Evolutionary conservation across 257 asterid species (phyloP).

Genomic region (Scutellaria minor): DNA sequence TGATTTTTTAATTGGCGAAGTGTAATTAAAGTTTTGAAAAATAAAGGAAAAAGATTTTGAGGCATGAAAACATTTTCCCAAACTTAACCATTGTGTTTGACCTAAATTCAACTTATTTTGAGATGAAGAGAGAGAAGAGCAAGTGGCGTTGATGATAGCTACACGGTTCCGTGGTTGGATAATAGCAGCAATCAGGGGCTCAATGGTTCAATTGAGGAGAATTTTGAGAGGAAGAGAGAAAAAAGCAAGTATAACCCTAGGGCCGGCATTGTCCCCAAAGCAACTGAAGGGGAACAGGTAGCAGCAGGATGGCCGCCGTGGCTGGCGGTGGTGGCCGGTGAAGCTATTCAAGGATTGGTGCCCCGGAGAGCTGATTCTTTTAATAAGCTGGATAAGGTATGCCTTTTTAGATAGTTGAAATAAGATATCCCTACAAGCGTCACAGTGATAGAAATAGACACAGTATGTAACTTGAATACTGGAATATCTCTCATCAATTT

Average conservation of each 20-base stretch:
- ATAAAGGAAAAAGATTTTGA: too few relatives aligned
- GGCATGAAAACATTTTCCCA: too few relatives aligned
- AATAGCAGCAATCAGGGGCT: conserved; percentile 53
- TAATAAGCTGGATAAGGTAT: conserved; percentile 87
- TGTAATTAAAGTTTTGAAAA: too few relatives aligned
- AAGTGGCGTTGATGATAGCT: conserved; percentile 44
- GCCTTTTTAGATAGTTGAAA: conserved; percentile 20
- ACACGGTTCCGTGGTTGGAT: conserved; percentile 57
- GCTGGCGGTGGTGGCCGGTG: conserved; percentile 94
- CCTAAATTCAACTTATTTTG: conserved; percentile 14
- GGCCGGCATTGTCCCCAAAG: conserved; percentile 57
- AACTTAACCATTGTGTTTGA: too few relatives aligned
- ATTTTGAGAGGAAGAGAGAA: conserved; percentile 71
- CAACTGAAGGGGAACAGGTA: conserved; percentile 78
- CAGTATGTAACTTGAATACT: neutral
- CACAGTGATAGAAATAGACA: neutral
- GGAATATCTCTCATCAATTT: neutral
- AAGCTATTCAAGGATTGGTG: conserved; percentile 94
- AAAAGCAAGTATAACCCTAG: conserved; percentile 65
- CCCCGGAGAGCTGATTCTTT: conserved; percentile 91
- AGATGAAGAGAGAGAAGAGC: conserved; percentile 70
- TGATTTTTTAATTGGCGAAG: too few relatives aligned
- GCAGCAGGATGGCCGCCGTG: conserved; percentile 99
- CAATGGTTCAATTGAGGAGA: conserved; percentile 64
- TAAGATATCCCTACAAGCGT: neutral